Base-by-base conservation (phyloP, 1,139 yeast genomes). In the Scheffersomyces parashehatae region DNA sequence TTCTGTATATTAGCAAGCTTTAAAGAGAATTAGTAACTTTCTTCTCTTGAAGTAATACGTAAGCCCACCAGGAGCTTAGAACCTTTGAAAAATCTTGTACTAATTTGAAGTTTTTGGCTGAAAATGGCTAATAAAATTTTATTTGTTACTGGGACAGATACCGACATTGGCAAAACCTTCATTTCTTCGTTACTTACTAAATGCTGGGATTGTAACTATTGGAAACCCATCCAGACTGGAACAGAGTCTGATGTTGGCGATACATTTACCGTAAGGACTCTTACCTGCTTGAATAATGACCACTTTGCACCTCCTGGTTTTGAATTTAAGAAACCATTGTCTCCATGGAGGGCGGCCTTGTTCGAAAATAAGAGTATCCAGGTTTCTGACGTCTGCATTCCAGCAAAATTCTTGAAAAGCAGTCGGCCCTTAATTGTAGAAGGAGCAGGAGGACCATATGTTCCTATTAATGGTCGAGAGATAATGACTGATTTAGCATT, bases 151-250 rank as follows among this genome's bases (percentile, higher is more conserved):
- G 67, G 67, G 4, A 62, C 67, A 4, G 68, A 62, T 39, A 64
- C 67, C 0, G 68, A 63, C 41, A 63, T 62, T 31, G 68, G 67
- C 5, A 63, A 63, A 40, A 64, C 67, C 3, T 61, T 61, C 41
- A 47, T 62, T 8, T 57, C 66, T 28, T 49, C 65, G 1, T 37
- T 62, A 15, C 42, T 63, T n/a, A 58, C 53, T 20, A 51, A 56
- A 33, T 50, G 48, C 20, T 63, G 67, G 67, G 46, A 42, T 9
- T 55, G 60, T 5, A 47, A 55, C 29, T 64, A 63, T 42, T 64
- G 67, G 68, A 63, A 64, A 43, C 67, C 67, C 1, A 45, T 62
- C 7, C 67, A 64, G 44, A 64, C 67, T 1, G 68, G 67, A 1
- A 49, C 60, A 13, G 57, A 60, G 16, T 43, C 52, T 14, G 67